phyloP scores from a whole-genome alignment of 2,329 filamentous ascomycete species.

The Huntiella savannae region DNA sequence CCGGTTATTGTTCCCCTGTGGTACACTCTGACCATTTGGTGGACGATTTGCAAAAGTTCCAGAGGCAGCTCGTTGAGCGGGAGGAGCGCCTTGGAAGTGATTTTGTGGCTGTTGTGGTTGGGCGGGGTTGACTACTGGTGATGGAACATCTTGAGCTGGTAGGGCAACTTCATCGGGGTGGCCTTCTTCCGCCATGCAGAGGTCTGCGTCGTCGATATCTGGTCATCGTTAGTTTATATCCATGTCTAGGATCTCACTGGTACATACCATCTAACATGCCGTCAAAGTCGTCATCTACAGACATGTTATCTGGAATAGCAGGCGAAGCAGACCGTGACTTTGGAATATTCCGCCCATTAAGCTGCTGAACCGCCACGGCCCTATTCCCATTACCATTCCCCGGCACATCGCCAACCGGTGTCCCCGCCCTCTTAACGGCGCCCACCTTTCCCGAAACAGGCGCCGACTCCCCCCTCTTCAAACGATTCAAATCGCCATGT shows the following conservation, averaged over 20 bases:
- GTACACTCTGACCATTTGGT: not conserved
- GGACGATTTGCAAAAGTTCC: constrained; percentile 2
- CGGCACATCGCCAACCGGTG: constrained; percentile 10
- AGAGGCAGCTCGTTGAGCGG: not conserved
- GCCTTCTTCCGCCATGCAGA: constrained; percentile 47
- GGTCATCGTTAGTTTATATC: constrained; percentile 14
- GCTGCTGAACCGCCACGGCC: constrained; percentile 15
- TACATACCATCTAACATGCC: constrained; percentile 15
- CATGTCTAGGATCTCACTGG: not conserved
- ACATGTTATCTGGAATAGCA: constrained; percentile 9
- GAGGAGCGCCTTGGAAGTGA: constrained; percentile 7
- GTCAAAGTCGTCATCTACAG: constrained; percentile 11
- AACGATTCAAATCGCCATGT: constrained; percentile 37
- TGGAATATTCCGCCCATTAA: constrained; percentile 16
- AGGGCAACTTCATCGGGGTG: constrained; percentile 62
- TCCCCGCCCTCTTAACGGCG: constrained; percentile 17
- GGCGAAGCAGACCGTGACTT: constrained; percentile 7
- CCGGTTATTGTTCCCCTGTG: not conserved
- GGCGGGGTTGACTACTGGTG: not conserved
- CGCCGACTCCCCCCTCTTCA: constrained; percentile 1
- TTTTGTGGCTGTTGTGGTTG: constrained; percentile 3
- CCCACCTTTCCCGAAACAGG: constrained; percentile 9
- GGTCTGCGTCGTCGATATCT: constrained; percentile 62
- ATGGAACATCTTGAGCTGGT: constrained; percentile 14
- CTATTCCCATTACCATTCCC: not conserved